Conservation (phyloP, 1,284 basidiomycete species). For the Rhodotorula glutinis region DNA sequence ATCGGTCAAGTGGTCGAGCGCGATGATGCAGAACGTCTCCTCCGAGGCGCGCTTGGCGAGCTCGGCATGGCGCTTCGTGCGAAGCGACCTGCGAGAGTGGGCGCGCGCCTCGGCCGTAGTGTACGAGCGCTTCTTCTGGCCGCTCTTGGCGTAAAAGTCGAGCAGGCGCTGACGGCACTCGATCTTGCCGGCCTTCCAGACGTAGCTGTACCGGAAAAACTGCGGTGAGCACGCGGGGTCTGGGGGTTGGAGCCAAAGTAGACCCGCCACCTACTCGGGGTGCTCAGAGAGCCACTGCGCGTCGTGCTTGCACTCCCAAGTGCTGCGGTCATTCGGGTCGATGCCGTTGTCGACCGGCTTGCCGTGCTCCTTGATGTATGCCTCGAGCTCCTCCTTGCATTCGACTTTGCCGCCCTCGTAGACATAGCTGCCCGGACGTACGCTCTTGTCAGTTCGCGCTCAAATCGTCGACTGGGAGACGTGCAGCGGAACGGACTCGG, state of each 20-base stretch:
- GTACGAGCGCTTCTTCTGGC: not conserved
- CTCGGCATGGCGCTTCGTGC: not conserved
- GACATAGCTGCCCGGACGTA: not conserved
- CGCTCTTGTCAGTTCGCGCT: too few species aligned
- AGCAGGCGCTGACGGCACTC: slow-evolving; percentile 1
- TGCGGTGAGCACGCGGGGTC: not conserved
- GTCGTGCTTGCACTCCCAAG: slow-evolving; percentile 16
- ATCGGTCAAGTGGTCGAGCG: slow-evolving; percentile 32
- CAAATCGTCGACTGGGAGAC: too few species aligned
- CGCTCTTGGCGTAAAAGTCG: not conserved
- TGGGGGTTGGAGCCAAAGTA: not conserved
- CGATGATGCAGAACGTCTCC: slow-evolving; percentile 24
- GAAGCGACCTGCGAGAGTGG: not conserved
- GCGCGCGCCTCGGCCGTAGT: not conserved
- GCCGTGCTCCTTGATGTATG: slow-evolving; percentile 11
- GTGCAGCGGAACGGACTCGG: not conserved
- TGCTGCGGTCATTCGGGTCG: slow-evolving; percentile 10
- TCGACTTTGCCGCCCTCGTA: slow-evolving; percentile 20
- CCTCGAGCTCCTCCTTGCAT: slow-evolving; percentile 24
- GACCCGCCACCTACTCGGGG: not conserved
- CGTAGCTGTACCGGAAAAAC: slow-evolving; percentile 1
- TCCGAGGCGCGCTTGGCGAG: slow-evolving; percentile 15
- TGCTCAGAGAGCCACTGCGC: slow-evolving; percentile 1
- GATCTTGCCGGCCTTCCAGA: slow-evolving; percentile 12
- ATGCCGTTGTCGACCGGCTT: not conserved